Evolutionary conservation across 108 stramenopile genomes (phyloP), one percentile per base, ranked within the genome.

Genomic region (Conticribra weissflogii): DNA sequence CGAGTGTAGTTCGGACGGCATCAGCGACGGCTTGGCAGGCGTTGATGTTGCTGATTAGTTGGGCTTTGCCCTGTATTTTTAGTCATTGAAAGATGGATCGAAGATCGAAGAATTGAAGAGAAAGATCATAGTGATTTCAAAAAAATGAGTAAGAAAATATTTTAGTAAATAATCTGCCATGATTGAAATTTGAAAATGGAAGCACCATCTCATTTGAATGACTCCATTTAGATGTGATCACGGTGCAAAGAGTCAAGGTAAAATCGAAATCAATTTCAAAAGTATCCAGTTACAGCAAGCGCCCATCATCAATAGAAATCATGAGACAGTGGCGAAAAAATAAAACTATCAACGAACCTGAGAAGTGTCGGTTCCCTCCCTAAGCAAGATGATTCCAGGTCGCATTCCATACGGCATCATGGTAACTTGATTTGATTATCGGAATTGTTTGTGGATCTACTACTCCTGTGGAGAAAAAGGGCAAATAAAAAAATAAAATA

Each of bases 1-100:
- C 99, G 27, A 99, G 76, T 0, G 98, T 98, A 7, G 99, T 96
- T 48, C 96, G 83, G 22, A 99, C 88, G 41, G 96, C 92, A 70
- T 97, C 97, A 47, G 91, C 96, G 29, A 99, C 93, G 14, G 97
- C 99, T 60, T 97, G 87, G 66, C 99, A 99, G 33, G 99, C 97
- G 72, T 99, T 99, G 70, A 99, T 99, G 79, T 99, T 99, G 77
- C 88, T 90, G 59, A 99, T 89, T 33, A 99, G 87, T 83, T 99
- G 98, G 19, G 97, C 94, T 76, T 90, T 97, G 12, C 99, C 99
- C 96, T 99, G 89, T 55, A 23, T 51, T 34, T 15, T 46, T 34
- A 27, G 44, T 3, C 14, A 31, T 53, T 5, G 23, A 14, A 3
- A 28, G 71, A 51, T 45, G 47, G 5, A 29, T 2, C 2, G 5